Evolutionary conservation across 2,329 filamentous ascomycete species (phyloP).

Genomic region (Fusarium sp.): DNA sequence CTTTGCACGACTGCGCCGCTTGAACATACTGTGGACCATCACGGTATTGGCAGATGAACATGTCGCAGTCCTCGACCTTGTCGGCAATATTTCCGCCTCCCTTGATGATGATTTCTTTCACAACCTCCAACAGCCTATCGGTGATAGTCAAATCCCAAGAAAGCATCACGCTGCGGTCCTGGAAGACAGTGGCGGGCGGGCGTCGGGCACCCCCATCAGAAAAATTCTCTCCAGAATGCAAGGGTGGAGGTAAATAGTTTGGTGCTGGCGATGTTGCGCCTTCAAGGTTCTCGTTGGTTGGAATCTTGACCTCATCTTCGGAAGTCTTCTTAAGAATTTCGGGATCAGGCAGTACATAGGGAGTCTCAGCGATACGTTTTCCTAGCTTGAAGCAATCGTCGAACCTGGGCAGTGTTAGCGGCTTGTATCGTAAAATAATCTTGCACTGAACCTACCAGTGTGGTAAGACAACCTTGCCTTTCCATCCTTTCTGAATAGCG

Average conservation of each 20-base stretch:
- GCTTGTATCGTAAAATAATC: not conserved
- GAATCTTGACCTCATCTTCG: constrained; percentile 67
- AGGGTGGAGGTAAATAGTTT: constrained; percentile 55
- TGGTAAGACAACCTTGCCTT: constrained; percentile 86
- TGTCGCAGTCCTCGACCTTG: constrained; percentile 76
- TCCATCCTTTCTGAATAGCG: constrained; percentile 72
- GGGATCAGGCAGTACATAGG: constrained; percentile 87
- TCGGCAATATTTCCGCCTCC: constrained; percentile 78
- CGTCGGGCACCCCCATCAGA: constrained; percentile 56
- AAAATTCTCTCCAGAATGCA: not conserved
- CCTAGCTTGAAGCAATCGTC: constrained; percentile 96
- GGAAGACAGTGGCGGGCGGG: constrained; percentile 77
- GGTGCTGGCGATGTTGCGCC: constrained; percentile 70
- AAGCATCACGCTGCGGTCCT: constrained; percentile 80
- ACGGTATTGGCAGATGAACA: constrained; percentile 88
- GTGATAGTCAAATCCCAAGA: constrained; percentile 79
- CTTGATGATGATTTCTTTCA: constrained; percentile 75
- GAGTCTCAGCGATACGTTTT: constrained; percentile 87
- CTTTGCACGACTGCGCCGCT: constrained; percentile 80
- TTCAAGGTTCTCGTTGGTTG: constrained; percentile 69
- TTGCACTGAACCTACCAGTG: constrained; percentile 74
- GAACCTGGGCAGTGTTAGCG: constrained; percentile 70
- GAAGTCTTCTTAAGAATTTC: constrained; percentile 76
- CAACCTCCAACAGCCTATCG: constrained; percentile 71
- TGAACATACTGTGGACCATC: constrained; percentile 81